Conservation (phyloP, 1,139 yeast genomes). For the Saccharomyces hybrid region DNA sequence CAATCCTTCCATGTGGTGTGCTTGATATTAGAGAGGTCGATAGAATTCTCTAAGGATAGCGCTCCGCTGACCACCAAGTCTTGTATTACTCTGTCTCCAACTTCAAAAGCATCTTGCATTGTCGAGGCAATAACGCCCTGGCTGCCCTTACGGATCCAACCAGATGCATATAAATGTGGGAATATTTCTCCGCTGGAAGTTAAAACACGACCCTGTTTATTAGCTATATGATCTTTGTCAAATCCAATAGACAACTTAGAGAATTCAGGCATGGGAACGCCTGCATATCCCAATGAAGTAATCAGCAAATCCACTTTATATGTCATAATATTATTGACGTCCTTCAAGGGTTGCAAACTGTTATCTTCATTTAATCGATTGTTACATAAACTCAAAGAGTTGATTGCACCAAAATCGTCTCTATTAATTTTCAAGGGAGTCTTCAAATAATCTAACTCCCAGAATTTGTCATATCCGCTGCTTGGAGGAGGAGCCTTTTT, state of each 20-base stretch:
- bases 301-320: constrained; percentile 62
- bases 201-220: constrained; percentile 52
- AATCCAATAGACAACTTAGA: constrained; percentile 46
- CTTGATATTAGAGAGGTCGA: constrained; percentile 30
- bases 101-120: constrained; percentile 74
- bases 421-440: constrained; percentile 53
- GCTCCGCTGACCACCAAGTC: constrained; percentile 35
- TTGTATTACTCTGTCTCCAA: constrained; percentile 55
- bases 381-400: constrained; percentile 31
- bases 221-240: constrained; percentile 53
- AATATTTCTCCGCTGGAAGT: constrained; percentile 26
- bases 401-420: constrained; percentile 32
- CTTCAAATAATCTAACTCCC: constrained; percentile 64
- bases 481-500: constrained; percentile 23
- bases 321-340: constrained; percentile 30
- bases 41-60: constrained; percentile 11
- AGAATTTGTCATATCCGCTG: constrained; percentile 35
- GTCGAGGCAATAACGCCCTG: constrained; percentile 89
- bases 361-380: constrained; percentile 32
- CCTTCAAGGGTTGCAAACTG: constrained; percentile 33
- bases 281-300: constrained; percentile 78
- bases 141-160: constrained; percentile 90
- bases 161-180: constrained; percentile 68
- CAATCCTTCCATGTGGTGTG: constrained; percentile 66
- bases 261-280: constrained; percentile 54